A percentile compares a stretch with the other conserved stretches of the same genome.
These are phyloP conservation scores for Cytospora piceae DNA, from an alignment of 2,329 filamentous ascomycete genomes.

Conservation along the genomic window DNA sequence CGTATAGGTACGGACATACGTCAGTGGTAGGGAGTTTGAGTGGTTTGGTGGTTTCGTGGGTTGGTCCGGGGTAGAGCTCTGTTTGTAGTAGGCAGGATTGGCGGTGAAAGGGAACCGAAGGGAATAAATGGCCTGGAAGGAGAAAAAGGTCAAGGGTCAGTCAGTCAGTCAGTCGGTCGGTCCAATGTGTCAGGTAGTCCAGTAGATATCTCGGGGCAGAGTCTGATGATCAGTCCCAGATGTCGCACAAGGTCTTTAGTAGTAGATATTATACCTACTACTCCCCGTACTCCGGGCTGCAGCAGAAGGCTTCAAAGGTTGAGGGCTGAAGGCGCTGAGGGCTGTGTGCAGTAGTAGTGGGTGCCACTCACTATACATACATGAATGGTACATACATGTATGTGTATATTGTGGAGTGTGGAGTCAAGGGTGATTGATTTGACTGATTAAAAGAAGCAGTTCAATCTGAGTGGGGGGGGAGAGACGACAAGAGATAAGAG, in stretches of 20 bases:
- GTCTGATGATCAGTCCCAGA: constrained; percentile 8
- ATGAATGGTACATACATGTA: background rate
- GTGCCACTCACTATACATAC: background rate
- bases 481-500: too few species aligned
- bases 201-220: background rate
- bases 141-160: constrained; percentile 4
- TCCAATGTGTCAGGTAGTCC: background rate
- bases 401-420: background rate
- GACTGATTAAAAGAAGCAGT: too few species aligned
- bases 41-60: background rate
- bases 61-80: constrained; percentile 1
- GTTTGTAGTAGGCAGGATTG: background rate
- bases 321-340: background rate
- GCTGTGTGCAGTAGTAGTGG: background rate
- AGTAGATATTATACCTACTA: constrained; percentile 8
- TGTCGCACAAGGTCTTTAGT: constrained; percentile 1
- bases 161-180: constrained; percentile 1
- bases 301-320: background rate
- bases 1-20: background rate
- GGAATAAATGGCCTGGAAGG: constrained; percentile 15
- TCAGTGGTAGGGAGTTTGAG: background rate
- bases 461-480: background rate
- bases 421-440: background rate
- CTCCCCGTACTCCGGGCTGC: constrained; percentile 1
- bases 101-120: constrained; percentile 14